These are phyloP conservation scores for Salix caprea DNA, from an alignment of 345 rosid species.

Conservation along the genomic window DNA sequence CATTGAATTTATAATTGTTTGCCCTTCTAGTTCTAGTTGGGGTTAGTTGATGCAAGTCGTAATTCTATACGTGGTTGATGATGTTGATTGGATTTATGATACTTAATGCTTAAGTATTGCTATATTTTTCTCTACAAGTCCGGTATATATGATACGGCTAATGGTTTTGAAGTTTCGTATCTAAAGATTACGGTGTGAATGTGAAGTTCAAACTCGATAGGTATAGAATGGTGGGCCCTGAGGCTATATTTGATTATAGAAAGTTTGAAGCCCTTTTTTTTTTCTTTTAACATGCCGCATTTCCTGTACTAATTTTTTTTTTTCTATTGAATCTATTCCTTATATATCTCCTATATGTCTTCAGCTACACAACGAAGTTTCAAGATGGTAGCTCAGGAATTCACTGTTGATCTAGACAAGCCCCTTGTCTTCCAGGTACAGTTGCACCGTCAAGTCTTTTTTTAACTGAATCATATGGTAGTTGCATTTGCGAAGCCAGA, in stretches of 20 bases:
- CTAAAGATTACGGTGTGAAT: not conserved
- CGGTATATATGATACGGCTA: not conserved
- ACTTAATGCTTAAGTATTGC: slow-evolving; percentile 2
- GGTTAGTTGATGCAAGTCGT: too few relatives aligned
- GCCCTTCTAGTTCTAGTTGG: not conserved
- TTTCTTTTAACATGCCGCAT: not conserved
- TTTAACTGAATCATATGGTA: not conserved
- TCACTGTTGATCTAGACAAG: slow-evolving; percentile 76
- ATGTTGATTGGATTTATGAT: not conserved
- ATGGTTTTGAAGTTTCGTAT: not conserved
- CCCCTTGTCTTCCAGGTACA: slow-evolving; percentile 91
- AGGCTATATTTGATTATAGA: not conserved
- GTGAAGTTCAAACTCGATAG: not conserved
- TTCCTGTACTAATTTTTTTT: not conserved
- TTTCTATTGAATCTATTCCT: not conserved
- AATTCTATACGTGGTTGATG: not conserved
- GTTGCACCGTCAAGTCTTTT: not conserved
- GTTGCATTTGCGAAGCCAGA: not conserved
- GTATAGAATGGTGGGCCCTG: not conserved
- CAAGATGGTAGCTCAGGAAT: slow-evolving; percentile 77
- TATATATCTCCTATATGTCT: not conserved
- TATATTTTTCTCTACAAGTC: not conserved
- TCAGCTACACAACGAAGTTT: slow-evolving; percentile 20
- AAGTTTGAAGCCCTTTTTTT: not conserved
- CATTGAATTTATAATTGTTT: not conserved